phyloP scores from a whole-genome alignment of 257 asterid species.

The Leptodermis oblonga region DNA sequence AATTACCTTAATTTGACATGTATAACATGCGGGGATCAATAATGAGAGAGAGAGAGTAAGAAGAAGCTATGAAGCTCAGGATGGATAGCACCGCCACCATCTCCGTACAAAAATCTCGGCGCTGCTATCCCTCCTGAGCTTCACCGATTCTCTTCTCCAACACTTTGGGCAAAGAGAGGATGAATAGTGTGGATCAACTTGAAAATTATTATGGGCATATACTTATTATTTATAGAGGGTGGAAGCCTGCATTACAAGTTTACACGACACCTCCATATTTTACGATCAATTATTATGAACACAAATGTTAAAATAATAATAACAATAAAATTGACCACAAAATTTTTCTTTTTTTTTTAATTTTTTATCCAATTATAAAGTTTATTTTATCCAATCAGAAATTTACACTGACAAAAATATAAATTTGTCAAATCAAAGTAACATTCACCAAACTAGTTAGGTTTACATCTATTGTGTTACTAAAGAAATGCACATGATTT shows the following conservation, averaged over 20 bases:
- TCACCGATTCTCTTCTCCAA: slow-evolving; percentile 30
- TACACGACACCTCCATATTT: neutral
- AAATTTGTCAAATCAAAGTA: too few relatives aligned
- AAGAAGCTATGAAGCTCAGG: slow-evolving; percentile 52
- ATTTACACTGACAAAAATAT: too few relatives aligned
- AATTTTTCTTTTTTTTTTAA: neutral
- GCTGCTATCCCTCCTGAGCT: slow-evolving; percentile 80
- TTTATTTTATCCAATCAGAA: neutral
- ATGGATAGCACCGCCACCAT: slow-evolving; percentile 41
- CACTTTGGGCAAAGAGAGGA: neutral
- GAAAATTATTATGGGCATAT: too few relatives aligned
- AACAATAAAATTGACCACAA: neutral
- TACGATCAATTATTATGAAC: neutral
- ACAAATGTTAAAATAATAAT: too few relatives aligned
- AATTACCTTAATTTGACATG: too few relatives aligned
- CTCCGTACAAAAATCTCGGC: too few relatives aligned
- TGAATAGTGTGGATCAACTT: neutral
- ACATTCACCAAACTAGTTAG: too few relatives aligned
- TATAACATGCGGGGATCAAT: too few relatives aligned
- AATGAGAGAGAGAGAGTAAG: too few relatives aligned
- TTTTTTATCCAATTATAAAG: neutral
- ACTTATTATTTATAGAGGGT: too few relatives aligned
- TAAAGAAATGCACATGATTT: neutral
- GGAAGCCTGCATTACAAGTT: too few relatives aligned
- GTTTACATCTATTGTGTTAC: neutral